Conservation (phyloP, 2,329 filamentous ascomycete species). For the Eutypa lata region DNA sequence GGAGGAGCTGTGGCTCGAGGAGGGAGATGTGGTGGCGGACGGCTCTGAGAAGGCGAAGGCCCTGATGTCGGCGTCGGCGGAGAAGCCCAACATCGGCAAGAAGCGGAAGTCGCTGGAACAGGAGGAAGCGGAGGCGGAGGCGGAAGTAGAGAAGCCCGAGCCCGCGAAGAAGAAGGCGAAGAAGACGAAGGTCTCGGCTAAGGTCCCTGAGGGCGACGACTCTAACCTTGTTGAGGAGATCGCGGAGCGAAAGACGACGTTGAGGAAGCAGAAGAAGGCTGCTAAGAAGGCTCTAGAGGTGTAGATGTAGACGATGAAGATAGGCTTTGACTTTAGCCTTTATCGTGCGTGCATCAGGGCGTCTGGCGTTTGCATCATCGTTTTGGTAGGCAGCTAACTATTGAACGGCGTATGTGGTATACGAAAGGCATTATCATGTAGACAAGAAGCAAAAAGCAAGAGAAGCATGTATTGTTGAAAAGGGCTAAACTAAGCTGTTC, state of each 20-base stretch:
- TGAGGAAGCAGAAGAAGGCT: slow-evolving; percentile 58
- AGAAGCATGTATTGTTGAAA: slow-evolving; percentile 1
- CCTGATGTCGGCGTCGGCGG: slow-evolving; percentile 29
- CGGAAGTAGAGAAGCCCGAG: slow-evolving; percentile 32
- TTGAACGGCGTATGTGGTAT: slow-evolving; percentile 13
- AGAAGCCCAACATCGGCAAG: slow-evolving; percentile 62
- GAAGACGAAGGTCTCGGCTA: slow-evolving; percentile 29
- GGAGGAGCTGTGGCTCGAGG: slow-evolving; percentile 84
- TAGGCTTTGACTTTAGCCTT: too few relatives aligned
- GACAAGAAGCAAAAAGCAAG: too few relatives aligned
- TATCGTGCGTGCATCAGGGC: slow-evolving; percentile 6
- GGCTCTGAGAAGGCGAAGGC: slow-evolving; percentile 46
- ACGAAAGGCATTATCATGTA: neutral
- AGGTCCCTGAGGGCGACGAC: slow-evolving; percentile 42
- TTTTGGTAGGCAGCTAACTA: slow-evolving; percentile 9
- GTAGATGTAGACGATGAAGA: slow-evolving; percentile 24
- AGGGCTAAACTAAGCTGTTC: slow-evolving; percentile 5
- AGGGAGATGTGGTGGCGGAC: slow-evolving; percentile 66
- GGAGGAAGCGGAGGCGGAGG: slow-evolving; percentile 27
- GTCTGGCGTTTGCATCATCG: slow-evolving; percentile 11
- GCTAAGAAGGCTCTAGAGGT: slow-evolving; percentile 50
- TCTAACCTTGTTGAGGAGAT: slow-evolving; percentile 56
- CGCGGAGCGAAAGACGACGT: slow-evolving; percentile 53
- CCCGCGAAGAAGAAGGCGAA: slow-evolving; percentile 42
- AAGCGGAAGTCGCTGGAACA: slow-evolving; percentile 51